Evolutionary conservation across 768 basidiomycete genomes (phyloP).

Genomic region (Cyclocybe aegerita): DNA sequence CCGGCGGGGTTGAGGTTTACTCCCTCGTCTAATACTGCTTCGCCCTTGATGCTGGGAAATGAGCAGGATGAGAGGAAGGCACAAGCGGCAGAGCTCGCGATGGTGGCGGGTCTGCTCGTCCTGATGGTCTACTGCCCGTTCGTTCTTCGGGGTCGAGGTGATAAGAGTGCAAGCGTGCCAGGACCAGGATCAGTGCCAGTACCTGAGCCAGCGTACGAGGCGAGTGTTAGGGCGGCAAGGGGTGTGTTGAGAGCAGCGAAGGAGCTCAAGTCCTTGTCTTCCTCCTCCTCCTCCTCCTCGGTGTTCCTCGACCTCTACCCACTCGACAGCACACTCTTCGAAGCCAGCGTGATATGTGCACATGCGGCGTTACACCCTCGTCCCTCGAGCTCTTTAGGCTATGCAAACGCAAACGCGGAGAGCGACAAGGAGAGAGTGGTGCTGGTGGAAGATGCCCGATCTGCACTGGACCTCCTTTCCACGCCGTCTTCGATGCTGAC

Average conservation of each 20-base stretch:
- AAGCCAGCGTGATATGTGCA: conserved; percentile 61
- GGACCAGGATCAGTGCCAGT: neutral
- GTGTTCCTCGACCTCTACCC: conserved; percentile 30
- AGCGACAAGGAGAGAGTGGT: conserved; percentile 1
- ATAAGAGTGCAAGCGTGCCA: no score
- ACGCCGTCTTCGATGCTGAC: conserved; percentile 16
- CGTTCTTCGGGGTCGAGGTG: conserved; percentile 30
- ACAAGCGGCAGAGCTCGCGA: conserved; percentile 59
- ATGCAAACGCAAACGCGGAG: neutral
- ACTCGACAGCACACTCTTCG: conserved; percentile 60
- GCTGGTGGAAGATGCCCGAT: conserved; percentile 23
- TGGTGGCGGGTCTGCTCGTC: conserved; percentile 59
- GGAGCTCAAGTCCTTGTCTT: conserved; percentile 28
- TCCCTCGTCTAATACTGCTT: no score
- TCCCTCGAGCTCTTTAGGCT: neutral
- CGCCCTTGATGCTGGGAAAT: neutral
- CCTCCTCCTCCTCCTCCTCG: no score
- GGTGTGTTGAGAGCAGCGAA: conserved; percentile 53
- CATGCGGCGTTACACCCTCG: conserved; percentile 35
- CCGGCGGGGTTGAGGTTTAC: conserved; percentile 40
- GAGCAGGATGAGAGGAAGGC: neutral
- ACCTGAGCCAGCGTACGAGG: conserved; percentile 35
- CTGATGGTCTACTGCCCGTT: conserved; percentile 72
- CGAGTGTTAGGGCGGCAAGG: conserved; percentile 67
- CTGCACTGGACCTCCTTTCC: conserved; percentile 25